Percentiles rank a stretch among this genome's conserved stretches.
Conservation (phyloP, 495 filamentous ascomycete genomes). For the Entonaema liquescens region DNA sequence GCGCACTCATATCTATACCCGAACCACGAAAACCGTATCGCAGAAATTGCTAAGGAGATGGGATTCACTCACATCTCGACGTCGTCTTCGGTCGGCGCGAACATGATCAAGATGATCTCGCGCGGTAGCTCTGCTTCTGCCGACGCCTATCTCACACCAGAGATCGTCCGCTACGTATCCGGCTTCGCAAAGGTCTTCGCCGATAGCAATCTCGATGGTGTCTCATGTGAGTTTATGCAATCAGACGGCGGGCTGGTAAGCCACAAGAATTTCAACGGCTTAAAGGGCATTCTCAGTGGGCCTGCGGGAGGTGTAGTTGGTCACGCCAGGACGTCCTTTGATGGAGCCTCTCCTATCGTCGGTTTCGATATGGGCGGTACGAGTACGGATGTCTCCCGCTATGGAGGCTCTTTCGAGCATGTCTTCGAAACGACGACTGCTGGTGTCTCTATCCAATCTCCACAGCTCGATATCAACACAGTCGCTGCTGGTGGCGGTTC, state of each 20-base stretch:
- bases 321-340: constrained; percentile 94
- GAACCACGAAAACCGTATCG: constrained; percentile 67
- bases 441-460: constrained; percentile 92
- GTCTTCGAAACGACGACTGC: constrained; percentile 98
- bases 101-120: constrained; percentile 93
- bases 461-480: constrained; percentile 97
- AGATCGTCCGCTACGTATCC: constrained; percentile 92
- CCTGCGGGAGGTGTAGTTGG: constrained; percentile 89
- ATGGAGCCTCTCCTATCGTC: constrained; percentile 88
- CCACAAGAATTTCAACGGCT: constrained; percentile 75
- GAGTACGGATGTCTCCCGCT: constrained; percentile 92
- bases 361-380: constrained; percentile 98
- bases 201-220: constrained; percentile 69
- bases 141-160: constrained; percentile 94
- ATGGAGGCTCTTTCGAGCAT: constrained; percentile 85
- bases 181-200: constrained; percentile 83
- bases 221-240: constrained; percentile 89
- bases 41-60: constrained; percentile 72
- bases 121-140: constrained; percentile 84
- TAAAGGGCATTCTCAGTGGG: constrained; percentile 79
- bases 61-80: constrained; percentile 79
- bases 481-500: constrained; percentile 57
- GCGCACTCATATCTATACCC: constrained; percentile 86
- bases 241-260: constrained; percentile 82
- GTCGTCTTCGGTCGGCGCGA: constrained; percentile 69